Percentiles rank a stretch among this genome's conserved stretches.
Evolutionary conservation across 1,139 yeast species (phyloP).

Genomic region (Zygoascus sp.): DNA sequence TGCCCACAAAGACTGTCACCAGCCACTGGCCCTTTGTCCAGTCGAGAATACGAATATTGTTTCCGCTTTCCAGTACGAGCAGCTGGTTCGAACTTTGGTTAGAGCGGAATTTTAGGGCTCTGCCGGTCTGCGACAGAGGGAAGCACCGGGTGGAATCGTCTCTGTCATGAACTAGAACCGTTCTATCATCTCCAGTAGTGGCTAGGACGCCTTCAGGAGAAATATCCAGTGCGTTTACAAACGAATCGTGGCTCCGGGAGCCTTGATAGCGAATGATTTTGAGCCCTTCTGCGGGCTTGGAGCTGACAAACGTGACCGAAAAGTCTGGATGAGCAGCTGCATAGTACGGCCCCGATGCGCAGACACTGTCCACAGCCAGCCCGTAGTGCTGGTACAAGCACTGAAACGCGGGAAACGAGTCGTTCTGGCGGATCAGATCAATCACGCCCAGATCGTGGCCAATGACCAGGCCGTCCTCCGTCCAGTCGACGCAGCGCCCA

Average conservation of each 20-base stretch:
- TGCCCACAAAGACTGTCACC: slow-evolving; percentile 32
- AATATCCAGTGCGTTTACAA: slow-evolving; percentile 34
- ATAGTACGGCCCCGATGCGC: slow-evolving; percentile 19
- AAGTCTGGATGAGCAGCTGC: slow-evolving; percentile 29
- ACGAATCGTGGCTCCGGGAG: slow-evolving; percentile 28
- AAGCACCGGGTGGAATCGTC: slow-evolving; percentile 22
- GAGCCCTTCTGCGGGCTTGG: slow-evolving; percentile 12
- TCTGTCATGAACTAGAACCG: slow-evolving; percentile 22
- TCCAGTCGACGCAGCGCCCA: slow-evolving; percentile 24
- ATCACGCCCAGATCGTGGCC: slow-evolving; percentile 29
- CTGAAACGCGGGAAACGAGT: slow-evolving; percentile 20
- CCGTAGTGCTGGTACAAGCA: slow-evolving; percentile 23
- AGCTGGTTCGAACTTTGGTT: slow-evolving; percentile 33
- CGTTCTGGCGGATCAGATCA: slow-evolving; percentile 14
- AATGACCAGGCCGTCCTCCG: slow-evolving; percentile 22
- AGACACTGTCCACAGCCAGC: slow-evolving; percentile 21
- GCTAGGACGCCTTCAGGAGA: slow-evolving; percentile 33
- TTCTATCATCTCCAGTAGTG: slow-evolving; percentile 34
- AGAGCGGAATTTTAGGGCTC: slow-evolving; percentile 34
- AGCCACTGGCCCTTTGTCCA: slow-evolving; percentile 35
- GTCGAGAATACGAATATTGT: slow-evolving; percentile 32
- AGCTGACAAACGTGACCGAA: slow-evolving; percentile 20
- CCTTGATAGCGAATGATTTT: slow-evolving; percentile 20
- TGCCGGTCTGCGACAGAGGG: slow-evolving; percentile 27
- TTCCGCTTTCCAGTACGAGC: slow-evolving; percentile 35